phyloP scores from a whole-genome alignment of 2,329 filamentous ascomycete species.

The Juglanconis sp. region DNA sequence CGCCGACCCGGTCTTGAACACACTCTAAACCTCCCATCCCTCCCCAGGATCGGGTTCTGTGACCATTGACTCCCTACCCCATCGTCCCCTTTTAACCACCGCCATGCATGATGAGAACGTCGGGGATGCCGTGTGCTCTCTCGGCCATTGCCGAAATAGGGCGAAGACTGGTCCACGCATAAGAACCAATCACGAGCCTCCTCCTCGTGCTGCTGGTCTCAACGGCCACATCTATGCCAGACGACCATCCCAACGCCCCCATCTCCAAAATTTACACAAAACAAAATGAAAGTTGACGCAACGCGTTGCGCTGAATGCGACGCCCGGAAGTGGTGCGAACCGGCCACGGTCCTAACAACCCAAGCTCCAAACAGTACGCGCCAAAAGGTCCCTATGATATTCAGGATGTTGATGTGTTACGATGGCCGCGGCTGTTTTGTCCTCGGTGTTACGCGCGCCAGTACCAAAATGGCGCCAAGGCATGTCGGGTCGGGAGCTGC shows the following conservation, averaged over 20 bases:
- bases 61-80: neutral
- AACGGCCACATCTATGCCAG: conserved; percentile 13
- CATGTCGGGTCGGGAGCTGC: no score
- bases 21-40: neutral
- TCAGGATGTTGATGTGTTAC: neutral
- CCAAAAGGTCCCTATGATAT: neutral
- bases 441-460: neutral
- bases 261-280: conserved; percentile 3
- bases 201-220: neutral
- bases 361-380: neutral
- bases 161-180: neutral
- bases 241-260: conserved; percentile 10
- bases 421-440: neutral
- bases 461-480: neutral
- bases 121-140: neutral
- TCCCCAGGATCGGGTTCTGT: no score
- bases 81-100: conserved; percentile 2
- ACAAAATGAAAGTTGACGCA: conserved; percentile 7
- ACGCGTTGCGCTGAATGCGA: neutral
- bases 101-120: conserved; percentile 12
- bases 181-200: neutral
- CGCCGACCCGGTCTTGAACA: conserved; percentile 1
- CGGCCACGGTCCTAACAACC: neutral
- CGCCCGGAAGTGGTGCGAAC: neutral
- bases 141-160: neutral